Evolutionary conservation across 208 protist species (phyloP), one percentile per base, ranked within the genome.

Genomic region (Trypanosoma platydactyli): DNA sequence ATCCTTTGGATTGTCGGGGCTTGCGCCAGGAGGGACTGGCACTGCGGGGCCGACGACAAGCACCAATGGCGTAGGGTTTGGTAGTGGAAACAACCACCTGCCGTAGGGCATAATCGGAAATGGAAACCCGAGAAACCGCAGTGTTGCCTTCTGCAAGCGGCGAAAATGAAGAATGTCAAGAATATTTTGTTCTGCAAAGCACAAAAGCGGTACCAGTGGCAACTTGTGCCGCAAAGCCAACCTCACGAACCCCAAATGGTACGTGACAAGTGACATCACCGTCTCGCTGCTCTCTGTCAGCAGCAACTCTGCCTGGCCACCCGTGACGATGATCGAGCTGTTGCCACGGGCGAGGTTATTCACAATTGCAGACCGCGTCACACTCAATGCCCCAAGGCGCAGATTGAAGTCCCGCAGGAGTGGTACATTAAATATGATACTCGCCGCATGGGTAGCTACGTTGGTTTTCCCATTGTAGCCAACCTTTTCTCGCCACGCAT

Each of bases 271-370:
- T 12, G 68, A 81, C 77, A 94, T 81, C 22, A 69, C 64, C 40
- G 29, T 69, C 20, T 71, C 12, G 56, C 82, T 88, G 22, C 78
- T 33, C 61, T 61, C 12, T 22, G 86, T 85, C 64, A 80, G 76
- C 35, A 92, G 59, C 84, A 96, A 92, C 79, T 96, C 91, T 1
- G 91, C 82, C 73, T 96, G 91, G 15, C 91, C 91, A 27, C 91
- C 91, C 5, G 82, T 89, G 18, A 96, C 91, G 44, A 96, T 83
- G 33, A 94, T 16, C 5, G 80, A 63, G 57, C 88, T 89, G 73
- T 91, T 88, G 27, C 88, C 91, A 18, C 70, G 68, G 20, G 69
- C 41, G 33, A 94, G 68, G 55, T 77, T 92, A 20, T 68, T 63
- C 42, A 79, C 76, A 41, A 94, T 77, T 29, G 68, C 65, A 15